These are phyloP conservation scores for Brassica nigra DNA, from an alignment of 345 rosid species.

Conservation along the genomic window DNA sequence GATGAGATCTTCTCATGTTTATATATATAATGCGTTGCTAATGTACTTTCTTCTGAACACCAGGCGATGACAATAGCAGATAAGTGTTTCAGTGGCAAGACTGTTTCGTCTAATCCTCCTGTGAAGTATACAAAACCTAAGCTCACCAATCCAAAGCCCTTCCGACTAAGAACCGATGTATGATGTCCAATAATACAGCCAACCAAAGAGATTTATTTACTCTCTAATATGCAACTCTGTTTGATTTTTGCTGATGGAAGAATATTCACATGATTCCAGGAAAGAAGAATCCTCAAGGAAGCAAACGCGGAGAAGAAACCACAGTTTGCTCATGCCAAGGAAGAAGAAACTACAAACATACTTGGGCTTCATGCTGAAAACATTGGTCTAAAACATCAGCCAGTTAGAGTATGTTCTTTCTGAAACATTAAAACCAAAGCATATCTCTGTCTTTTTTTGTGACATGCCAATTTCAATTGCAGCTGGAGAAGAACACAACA, in stretches of 20 bases:
- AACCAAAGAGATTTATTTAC: neutral
- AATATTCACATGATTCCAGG: slow-evolving; percentile 46
- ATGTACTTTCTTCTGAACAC: slow-evolving; percentile 26
- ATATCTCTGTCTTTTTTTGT: neutral
- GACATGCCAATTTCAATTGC: slow-evolving; percentile 6
- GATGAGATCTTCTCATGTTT: slow-evolving; percentile 1
- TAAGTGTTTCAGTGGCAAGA: slow-evolving; percentile 48
- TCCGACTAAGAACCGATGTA: slow-evolving; percentile 95
- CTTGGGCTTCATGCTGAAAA: slow-evolving; percentile 35
- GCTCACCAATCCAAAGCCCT: slow-evolving; percentile 93
- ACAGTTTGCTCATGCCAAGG: slow-evolving; percentile 44
- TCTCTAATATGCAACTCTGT: neutral
- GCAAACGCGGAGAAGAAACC: slow-evolving; percentile 73
- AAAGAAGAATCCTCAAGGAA: slow-evolving; percentile 78
- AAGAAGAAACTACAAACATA: slow-evolving; percentile 34
- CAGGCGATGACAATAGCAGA: slow-evolving; percentile 47
- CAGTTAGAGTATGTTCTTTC: slow-evolving; percentile 49
- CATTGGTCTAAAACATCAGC: slow-evolving; percentile 40
- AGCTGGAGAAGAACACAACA: slow-evolving; percentile 29
- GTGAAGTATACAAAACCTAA: slow-evolving; percentile 65
- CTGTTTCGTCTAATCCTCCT: slow-evolving; percentile 35
- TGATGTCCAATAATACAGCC: slow-evolving; percentile 10
- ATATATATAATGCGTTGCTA: slow-evolving; percentile 14
- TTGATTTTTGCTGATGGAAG: slow-evolving; percentile 12
- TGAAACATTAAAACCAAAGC: neutral